Evolutionary conservation across 2,329 filamentous ascomycete genomes (phyloP), one percentile per base, ranked within the genome.

Genomic region (Cephalotrichum gorgonifer): DNA sequence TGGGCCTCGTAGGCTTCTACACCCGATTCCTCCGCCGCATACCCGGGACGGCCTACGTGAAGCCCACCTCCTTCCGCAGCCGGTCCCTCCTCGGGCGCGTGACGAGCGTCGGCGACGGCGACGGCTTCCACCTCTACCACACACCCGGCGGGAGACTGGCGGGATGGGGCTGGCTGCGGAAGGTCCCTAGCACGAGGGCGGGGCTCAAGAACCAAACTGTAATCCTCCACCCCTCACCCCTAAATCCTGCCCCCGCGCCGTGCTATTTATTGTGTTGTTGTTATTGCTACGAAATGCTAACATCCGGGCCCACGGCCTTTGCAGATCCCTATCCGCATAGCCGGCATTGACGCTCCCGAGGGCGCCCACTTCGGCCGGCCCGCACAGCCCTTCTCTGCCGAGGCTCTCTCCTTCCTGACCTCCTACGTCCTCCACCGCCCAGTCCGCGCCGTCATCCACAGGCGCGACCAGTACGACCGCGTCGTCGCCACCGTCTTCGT

Each of bases 111-210:
- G 93, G 94, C 39, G 93, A 98, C 73, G 94, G 89, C 4, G 93
- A 98, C 66, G 91, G 91, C 62, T 96, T 98, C 64, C 85, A 93
- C 57, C 65, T 98, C 44, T 98, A 85, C 63, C 93, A 98, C 64
- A 97, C 89, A 0, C 93, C 93, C 0, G 91, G 91, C n/a, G 93
- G 93, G 11, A 76, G 82, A 55, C 65, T 90, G 47, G 76, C 85
- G 11, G 93, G 93, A 48, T 98, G 93, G 93, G 89, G 86, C n/a
- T 95, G 88, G 88, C 60, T 93, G 54, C 83, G 88, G 59, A 82
- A 68, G 51, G 75, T 95, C 6, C 90, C 89, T 1, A 74, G 69
- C 12, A 79, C 75, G 50, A 84, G 76, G 61, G 78, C 83, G 51
- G 77, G 81, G 27, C 67, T 95, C 53, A 87, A 79, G 61, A 81